These are phyloP conservation scores for Alliaria petiolata DNA, from an alignment of 345 rosid species.

Conservation along the genomic window DNA sequence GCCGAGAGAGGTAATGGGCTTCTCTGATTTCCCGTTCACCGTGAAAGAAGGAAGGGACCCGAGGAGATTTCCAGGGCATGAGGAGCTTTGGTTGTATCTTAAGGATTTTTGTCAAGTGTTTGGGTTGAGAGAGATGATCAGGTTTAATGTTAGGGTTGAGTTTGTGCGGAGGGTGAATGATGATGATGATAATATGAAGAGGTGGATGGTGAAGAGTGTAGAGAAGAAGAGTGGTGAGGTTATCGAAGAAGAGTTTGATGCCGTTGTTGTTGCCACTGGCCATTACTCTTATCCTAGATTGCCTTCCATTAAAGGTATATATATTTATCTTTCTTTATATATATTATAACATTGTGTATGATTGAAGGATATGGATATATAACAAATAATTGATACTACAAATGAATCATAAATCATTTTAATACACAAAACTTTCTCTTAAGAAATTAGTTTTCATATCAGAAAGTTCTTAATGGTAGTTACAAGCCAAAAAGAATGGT, in stretches of 20 bases:
- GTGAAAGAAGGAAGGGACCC: conserved; percentile 59
- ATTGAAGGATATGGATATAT: neutral
- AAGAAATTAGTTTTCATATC: neutral
- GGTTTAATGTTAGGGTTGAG: conserved; percentile 74
- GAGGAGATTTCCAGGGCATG: conserved; percentile 83
- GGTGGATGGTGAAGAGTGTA: conserved; percentile 71
- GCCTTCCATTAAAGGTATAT: conserved; percentile 72
- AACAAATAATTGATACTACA: neutral
- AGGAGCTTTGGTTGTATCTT: conserved; percentile 73
- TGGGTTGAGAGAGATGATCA: conserved; percentile 60
- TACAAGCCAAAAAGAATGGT: neutral
- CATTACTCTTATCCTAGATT: conserved; percentile 72
- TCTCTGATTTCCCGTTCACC: conserved; percentile 71
- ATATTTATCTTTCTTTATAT: neutral
- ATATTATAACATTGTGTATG: neutral
- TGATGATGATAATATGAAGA: conserved; percentile 43
- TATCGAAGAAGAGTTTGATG: conserved; percentile 74
- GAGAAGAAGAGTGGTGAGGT: conserved; percentile 33
- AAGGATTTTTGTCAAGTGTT: conserved; percentile 64
- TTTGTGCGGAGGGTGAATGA: conserved; percentile 51
- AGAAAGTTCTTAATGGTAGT: neutral
- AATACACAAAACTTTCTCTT: neutral
- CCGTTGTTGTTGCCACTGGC: conserved; percentile 82
- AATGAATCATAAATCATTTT: neutral
- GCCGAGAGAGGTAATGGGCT: conserved; percentile 89